Evolutionary conservation across 2,329 filamentous ascomycete species (phyloP), one percentile per base, ranked within the genome.

Genomic region (Leptodontidium sp.): DNA sequence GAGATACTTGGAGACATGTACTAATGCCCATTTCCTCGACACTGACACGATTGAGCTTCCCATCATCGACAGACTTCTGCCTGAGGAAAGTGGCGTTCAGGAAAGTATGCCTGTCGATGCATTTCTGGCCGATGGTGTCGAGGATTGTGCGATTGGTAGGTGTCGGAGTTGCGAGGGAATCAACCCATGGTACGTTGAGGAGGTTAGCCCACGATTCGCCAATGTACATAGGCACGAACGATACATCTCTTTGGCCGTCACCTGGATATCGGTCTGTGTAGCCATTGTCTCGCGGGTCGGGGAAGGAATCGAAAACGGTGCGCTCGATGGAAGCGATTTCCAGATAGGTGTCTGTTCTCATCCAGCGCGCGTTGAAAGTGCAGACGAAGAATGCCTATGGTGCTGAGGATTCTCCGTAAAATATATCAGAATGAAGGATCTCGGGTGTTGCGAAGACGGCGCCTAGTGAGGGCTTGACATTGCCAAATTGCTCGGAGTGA

Each of bases 331-430:
- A 61, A 8, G 53, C 50, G 0, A 38, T 40, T 35, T 65, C 66
- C 24, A 58, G 40, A 21, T 64, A 49, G 14, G 61, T 53, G 9
- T 26, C 26, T 1, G 68, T 69, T 2, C 24, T n/a, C n/a, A 63
- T 49, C 67, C 67, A 68, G 8, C 67, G 67, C 7, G 67, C 67
- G 26, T 68, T 58, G 21, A 68, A 57, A 7, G 67, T 65, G 40
- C 67, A 68, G 14, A 52, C 52, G 32, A 61, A 68, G n/a, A 49
- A 45, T n/a, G 66, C 55, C 12, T 21, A 52, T 24, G 49, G 49
- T 12, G 5, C n/a, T 26, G n/a, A 4, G 5, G 49, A 26, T 61
- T 68, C 21, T 17, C n/a, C 4, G 14, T 59, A 4, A 12, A 12
- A 2, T 4, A n/a, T 8, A 12, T 4, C 38, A 4, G 4, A 4